Percentiles rank a stretch among this genome's conserved stretches.
These are phyloP conservation scores for Rutstroemia sp. DNA, from an alignment of 2,329 filamentous ascomycete species.

Conservation along the genomic window DNA sequence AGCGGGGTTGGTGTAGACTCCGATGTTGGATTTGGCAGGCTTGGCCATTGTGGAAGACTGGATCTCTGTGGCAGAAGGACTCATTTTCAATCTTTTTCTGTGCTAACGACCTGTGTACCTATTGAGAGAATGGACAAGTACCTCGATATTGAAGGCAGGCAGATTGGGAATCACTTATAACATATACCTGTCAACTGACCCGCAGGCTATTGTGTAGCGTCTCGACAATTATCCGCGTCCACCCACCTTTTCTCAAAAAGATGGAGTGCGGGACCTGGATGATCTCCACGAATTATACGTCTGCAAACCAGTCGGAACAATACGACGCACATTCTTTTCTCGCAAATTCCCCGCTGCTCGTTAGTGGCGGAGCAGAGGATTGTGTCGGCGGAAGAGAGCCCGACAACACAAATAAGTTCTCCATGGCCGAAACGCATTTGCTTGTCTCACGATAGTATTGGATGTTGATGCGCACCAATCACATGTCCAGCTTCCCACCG, in stretches of 20 bases:
- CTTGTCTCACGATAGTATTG: not conserved
- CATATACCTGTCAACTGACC: constrained; percentile 9
- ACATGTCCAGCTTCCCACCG: not conserved
- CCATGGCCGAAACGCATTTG: not conserved
- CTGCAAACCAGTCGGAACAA: not conserved
- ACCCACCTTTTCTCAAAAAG: not conserved
- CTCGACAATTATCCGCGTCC: constrained; percentile 4
- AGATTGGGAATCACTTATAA: not conserved
- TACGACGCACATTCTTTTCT: not conserved
- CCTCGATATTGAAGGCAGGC: too few species aligned
- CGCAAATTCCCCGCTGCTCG: not conserved
- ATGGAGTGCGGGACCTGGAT: not conserved
- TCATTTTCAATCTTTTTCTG: constrained; percentile 13
- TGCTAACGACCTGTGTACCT: too few species aligned
- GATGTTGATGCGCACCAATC: constrained; percentile 11
- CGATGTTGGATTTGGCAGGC: constrained; percentile 74
- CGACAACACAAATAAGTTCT: constrained; percentile 1
- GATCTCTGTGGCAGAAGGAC: constrained; percentile 23
- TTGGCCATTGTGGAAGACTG: constrained; percentile 16
- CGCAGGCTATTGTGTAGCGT: not conserved
- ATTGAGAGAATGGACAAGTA: too few species aligned
- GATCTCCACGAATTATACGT: constrained; percentile 9
- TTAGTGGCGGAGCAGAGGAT: constrained; percentile 5
- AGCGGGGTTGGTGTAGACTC: constrained; percentile 88
- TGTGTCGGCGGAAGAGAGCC: constrained; percentile 10